Base-by-base conservation (phyloP, 2,329 filamentous ascomycete species). In the Exophiala calicioides region DNA sequence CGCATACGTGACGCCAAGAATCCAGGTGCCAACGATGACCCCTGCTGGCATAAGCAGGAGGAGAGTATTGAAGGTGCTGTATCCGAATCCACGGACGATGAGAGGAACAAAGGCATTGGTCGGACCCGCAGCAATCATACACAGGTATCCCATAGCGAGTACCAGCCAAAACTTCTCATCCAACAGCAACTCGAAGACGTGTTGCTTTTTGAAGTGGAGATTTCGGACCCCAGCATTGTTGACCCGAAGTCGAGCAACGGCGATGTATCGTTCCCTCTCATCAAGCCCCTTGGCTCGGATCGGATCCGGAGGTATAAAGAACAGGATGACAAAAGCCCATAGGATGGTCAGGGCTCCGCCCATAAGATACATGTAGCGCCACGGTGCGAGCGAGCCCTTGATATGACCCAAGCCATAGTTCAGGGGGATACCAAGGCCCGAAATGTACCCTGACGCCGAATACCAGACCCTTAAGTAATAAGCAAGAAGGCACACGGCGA, bases 301-400 rank as follows among this genome's bases (percentile, higher is more conserved):
- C 0, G 85, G 82, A 1, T 81, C 80, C 0, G 85, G 85, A 40
- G 86, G 69, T 5, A 72, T 69, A 57, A 85, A 85, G 65, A 84
- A 88, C 60, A 76, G 74, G 0, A 83, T 50, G 0, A 83, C 83
- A 53, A 84, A 85, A 0, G 52, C 42, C 49, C 49, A 55, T 9
- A 84, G 32, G 27, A 85, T 78, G 0, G 83, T 86, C 37, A 86
- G 59, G 0, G 69, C 70, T 0, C 83, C 83, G 1, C 81, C 82
- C 8, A 86, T 67, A 12, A 86, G 69, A 61, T 86, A 87, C 51
- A 86, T 84, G 56, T 84, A 85, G 66, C 86, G 82, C 83, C 84
- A 89, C 2, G 76, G 68, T 23, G 70, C 74, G 27, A 86, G 66
- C 0, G 66, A 62, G 0, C 79, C 79, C 0, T 60, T 65, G 34